Percentiles rank a stretch among this genome's conserved stretches.
These are phyloP conservation scores for Echinochloa phyllopogon DNA, from an alignment of 176 grass and related monocot species.

Conservation along the genomic window DNA sequence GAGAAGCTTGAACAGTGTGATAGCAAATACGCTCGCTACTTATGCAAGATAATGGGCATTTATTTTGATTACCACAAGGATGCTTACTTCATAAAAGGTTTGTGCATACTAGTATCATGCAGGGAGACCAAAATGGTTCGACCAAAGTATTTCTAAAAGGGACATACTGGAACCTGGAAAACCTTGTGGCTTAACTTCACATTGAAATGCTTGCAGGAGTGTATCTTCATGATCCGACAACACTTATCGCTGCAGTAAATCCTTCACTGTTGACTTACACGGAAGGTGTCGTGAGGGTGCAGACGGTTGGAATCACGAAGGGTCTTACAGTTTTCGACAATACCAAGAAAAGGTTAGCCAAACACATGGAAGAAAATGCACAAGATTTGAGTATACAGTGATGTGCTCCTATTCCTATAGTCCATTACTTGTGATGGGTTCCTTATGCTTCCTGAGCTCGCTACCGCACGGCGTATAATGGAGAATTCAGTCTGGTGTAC, in stretches of 20 bases:
- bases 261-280: conserved; percentile 89
- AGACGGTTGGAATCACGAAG: conserved; percentile 77
- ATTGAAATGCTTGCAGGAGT: conserved; percentile 70
- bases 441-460: neutral
- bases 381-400: neutral
- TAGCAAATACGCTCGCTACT: conserved; percentile 78
- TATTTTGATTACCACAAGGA: conserved; percentile 87
- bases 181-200: conserved; percentile 35
- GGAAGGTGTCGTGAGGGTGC: conserved; percentile 84
- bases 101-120: neutral
- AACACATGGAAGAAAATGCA: neutral
- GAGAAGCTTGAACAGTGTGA: conserved; percentile 69
- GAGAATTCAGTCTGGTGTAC: neutral
- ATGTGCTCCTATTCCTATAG: neutral
- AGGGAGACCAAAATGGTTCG: neutral
- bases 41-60: conserved; percentile 80
- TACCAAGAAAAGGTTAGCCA: conserved; percentile 74
- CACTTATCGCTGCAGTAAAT: conserved; percentile 80
- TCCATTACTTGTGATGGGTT: neutral
- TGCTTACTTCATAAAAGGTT: conserved; percentile 76
- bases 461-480: neutral
- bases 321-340: conserved; percentile 88
- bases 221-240: conserved; percentile 89
- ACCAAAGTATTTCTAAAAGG: neutral
- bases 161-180: neutral